Evolutionary conservation across 2,329 filamentous ascomycete genomes (phyloP).

Genomic region (Claviceps citrina): DNA sequence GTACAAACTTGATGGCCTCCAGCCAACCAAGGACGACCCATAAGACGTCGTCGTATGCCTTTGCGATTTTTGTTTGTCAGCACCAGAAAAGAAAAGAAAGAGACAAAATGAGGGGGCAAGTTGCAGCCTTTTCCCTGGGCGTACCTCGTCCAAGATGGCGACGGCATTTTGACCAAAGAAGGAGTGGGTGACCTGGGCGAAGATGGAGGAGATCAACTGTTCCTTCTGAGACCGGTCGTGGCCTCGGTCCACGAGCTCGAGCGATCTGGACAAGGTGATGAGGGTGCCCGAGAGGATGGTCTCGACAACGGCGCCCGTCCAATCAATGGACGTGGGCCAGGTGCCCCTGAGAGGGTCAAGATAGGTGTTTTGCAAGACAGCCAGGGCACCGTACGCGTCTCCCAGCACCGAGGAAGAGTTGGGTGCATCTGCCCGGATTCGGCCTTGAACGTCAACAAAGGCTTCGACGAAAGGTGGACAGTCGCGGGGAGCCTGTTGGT

Average conservation of each 20-base stretch:
- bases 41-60: conserved; percentile 87
- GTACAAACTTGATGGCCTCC: conserved; percentile 62
- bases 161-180: conserved; percentile 80
- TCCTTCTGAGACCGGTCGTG: conserved; percentile 40
- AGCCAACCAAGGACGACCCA: conserved; percentile 93
- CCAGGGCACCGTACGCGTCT: conserved; percentile 47
- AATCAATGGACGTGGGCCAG: conserved; percentile 81
- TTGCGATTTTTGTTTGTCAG: not conserved
- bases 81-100: not conserved
- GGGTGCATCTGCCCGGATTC: too few relatives aligned
- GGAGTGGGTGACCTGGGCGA: conserved; percentile 58
- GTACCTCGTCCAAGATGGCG: conserved; percentile 45
- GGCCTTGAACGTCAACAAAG: not conserved
- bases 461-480: not conserved
- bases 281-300: conserved; percentile 65
- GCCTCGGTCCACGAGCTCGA: conserved; percentile 22
- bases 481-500: not conserved
- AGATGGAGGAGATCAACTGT: conserved; percentile 72
- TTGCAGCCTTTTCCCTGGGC: not conserved
- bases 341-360: conserved; percentile 64
- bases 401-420: conserved; percentile 20
- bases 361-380: conserved; percentile 62
- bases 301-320: conserved; percentile 75
- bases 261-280: conserved; percentile 50
- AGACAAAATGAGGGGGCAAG: not conserved